Percentiles rank a stretch among this genome's conserved stretches.
Evolutionary conservation across 2,329 filamentous ascomycete genomes (phyloP).

Genomic region (Sordariomycetes sp.): DNA sequence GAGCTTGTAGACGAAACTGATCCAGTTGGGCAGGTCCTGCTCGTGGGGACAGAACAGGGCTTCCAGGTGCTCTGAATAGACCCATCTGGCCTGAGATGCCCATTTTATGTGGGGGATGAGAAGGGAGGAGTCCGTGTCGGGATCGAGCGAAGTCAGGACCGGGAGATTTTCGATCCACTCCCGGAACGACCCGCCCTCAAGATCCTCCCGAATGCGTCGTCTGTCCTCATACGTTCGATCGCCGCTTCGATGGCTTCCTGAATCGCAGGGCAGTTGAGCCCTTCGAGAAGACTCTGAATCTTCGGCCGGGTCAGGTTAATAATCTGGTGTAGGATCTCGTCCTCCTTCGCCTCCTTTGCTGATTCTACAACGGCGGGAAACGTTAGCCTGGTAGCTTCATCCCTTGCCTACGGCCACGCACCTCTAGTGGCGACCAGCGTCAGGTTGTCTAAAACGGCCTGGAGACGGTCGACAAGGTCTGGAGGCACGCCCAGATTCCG

Average conservation of each 20-base stretch:
- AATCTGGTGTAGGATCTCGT: not conserved
- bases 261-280: not conserved
- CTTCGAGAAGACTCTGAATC: not conserved
- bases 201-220: not conserved
- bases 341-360: not conserved
- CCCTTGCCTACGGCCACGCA: constrained; percentile 11
- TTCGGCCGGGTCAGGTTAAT: not conserved
- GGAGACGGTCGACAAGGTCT: constrained; percentile 20
- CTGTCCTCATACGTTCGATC: not conserved
- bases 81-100: constrained; percentile 15
- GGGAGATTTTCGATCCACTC: not conserved
- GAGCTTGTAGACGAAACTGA: constrained; percentile 13
- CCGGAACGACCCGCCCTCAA: not conserved
- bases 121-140: not conserved
- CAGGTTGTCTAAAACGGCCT: constrained; percentile 15
- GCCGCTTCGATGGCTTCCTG: not conserved
- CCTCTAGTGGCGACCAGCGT: constrained; percentile 16
- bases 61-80: constrained; percentile 12
- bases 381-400: too few species aligned
- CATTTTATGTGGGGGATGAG: constrained; percentile 9
- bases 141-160: not conserved
- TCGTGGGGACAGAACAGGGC: constrained; percentile 5
- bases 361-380: too few species aligned
- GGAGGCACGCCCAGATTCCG: constrained; percentile 12
- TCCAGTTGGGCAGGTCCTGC: constrained; percentile 7